phyloP scores from a whole-genome alignment of 495 filamentous ascomycete species.

The Penicillium canescens region DNA sequence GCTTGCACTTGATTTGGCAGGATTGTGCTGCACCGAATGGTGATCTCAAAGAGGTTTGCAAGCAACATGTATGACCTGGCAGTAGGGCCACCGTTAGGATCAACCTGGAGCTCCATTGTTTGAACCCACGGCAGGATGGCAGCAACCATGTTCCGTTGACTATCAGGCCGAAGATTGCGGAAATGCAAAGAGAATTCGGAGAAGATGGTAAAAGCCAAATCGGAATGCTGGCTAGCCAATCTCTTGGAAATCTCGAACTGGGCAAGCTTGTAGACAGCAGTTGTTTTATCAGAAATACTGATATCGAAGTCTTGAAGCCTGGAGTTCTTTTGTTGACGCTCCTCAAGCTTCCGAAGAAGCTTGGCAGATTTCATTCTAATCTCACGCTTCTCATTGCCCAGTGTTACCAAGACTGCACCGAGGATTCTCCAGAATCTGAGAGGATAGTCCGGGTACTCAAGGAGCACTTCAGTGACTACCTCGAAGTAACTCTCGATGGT shows the following conservation, averaged over 20 bases:
- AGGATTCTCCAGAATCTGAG: slow-evolving; percentile 89
- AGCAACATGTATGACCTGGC: slow-evolving; percentile 92
- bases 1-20: slow-evolving; percentile 97
- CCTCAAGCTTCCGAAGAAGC: slow-evolving; percentile 79
- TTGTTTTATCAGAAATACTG: slow-evolving; percentile 96
- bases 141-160: slow-evolving; percentile 90
- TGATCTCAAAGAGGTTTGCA: slow-evolving; percentile 94
- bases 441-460: slow-evolving; percentile 74
- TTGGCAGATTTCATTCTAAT: slow-evolving; percentile 87
- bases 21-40: slow-evolving; percentile 82
- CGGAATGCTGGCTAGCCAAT: slow-evolving; percentile 82
- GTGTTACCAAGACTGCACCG: slow-evolving; percentile 82
- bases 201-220: slow-evolving; percentile 89
- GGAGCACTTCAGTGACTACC: slow-evolving; percentile 82
- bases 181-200: slow-evolving; percentile 93
- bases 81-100: slow-evolving; percentile 88
- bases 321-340: slow-evolving; percentile 79
- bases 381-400: slow-evolving; percentile 85
- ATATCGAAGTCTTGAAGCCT: slow-evolving; percentile 97
- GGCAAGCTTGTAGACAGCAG: slow-evolving; percentile 93
- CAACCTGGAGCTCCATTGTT: slow-evolving; percentile 87
- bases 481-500: slow-evolving; percentile 94
- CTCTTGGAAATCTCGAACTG: slow-evolving; percentile 95
- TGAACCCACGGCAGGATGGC: slow-evolving; percentile 97
- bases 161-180: slow-evolving; percentile 73